Conservation (phyloP, 2,329 filamentous ascomycete species). For the Gaeumannomyces sp. region DNA sequence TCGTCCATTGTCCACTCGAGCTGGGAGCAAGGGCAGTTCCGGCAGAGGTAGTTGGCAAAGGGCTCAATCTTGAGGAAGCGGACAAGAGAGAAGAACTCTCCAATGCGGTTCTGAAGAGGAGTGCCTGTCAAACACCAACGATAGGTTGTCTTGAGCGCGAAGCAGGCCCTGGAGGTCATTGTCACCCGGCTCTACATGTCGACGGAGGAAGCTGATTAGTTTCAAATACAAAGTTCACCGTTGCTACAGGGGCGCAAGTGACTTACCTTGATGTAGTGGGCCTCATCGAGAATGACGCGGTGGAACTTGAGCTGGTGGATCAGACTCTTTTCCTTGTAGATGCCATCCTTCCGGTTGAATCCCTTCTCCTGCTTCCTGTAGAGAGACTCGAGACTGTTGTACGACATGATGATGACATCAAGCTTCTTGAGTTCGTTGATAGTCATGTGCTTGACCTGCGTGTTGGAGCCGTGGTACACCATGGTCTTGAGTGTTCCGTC, state of each 20-base stretch:
- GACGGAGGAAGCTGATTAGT: background rate
- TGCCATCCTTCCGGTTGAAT: constrained; percentile 70
- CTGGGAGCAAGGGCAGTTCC: constrained; percentile 71
- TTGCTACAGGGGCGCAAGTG: constrained; percentile 23
- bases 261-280: constrained; percentile 72
- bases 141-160: constrained; percentile 78
- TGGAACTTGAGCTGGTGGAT: constrained; percentile 87
- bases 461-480: constrained; percentile 81
- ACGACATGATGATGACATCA: constrained; percentile 96
- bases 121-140: constrained; percentile 97
- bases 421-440: constrained; percentile 71
- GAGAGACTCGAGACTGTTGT: constrained; percentile 84
- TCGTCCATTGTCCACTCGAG: constrained; percentile 77
- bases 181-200: constrained; percentile 59
- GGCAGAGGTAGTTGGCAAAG: constrained; percentile 93
- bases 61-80: constrained; percentile 85
- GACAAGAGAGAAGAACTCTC: constrained; percentile 91
- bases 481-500: constrained; percentile 85
- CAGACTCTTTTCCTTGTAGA: constrained; percentile 71
- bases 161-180: constrained; percentile 90
- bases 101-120: constrained; percentile 92
- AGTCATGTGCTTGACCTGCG: constrained; percentile 71
- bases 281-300: constrained; percentile 84
- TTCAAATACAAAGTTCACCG: background rate
- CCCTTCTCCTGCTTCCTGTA: constrained; percentile 90